These are phyloP conservation scores for Trypanosoma mega DNA, from an alignment of 208 protist genomes.

Conservation along the genomic window DNA sequence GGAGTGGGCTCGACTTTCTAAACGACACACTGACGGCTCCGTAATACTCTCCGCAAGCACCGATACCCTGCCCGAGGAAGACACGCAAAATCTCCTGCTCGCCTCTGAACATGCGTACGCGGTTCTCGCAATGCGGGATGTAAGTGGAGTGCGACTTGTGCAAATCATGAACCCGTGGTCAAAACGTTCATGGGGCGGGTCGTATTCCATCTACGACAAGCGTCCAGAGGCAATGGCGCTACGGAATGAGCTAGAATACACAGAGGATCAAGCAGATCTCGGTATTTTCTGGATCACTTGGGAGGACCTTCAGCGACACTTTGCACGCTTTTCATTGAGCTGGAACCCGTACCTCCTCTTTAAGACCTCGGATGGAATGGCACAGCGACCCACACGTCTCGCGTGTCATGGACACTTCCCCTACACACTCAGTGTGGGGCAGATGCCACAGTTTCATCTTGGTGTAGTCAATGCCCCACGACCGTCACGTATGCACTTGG, in stretches of 20 bases:
- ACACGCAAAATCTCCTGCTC: constrained; percentile 38
- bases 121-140: constrained; percentile 61
- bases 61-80: constrained; percentile 17
- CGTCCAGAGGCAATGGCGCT: constrained; percentile 36
- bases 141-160: constrained; percentile 47
- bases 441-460: constrained; percentile 81
- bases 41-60: constrained; percentile 76
- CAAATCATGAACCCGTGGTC: constrained; percentile 84
- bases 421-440: constrained; percentile 46
- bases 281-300: constrained; percentile 88
- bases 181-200: constrained; percentile 58
- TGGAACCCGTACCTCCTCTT: constrained; percentile 91
- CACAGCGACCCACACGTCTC: constrained; percentile 59
- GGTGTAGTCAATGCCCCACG: constrained; percentile 49
- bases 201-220: constrained; percentile 53
- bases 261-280: constrained; percentile 38
- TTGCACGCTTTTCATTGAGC: constrained; percentile 65
- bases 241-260: constrained; percentile 47
- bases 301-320: constrained; percentile 62
- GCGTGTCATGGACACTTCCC: constrained; percentile 66
- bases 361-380: constrained; percentile 44
- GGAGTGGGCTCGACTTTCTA: constrained; percentile 71
- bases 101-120: constrained; percentile 69
- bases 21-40: constrained; percentile 52
- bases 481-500: constrained; percentile 78